Evolutionary conservation across 441 rosid species (phyloP).

Genomic region (Iberis amara): DNA sequence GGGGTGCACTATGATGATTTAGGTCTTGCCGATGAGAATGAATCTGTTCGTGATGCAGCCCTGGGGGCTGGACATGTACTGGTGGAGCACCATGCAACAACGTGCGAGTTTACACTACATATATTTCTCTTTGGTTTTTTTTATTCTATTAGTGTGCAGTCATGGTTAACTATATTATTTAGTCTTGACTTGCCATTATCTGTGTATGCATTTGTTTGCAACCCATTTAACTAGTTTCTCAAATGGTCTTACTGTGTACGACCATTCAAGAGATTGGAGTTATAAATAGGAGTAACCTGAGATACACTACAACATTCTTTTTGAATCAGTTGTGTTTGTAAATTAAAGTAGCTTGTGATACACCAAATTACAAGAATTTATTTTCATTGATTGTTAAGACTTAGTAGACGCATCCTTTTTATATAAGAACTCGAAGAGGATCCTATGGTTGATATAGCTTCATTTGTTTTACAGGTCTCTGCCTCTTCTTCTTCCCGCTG

Average conservation of each 20-base stretch:
- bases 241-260: neutral
- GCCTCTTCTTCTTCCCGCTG: conserved; percentile 99
- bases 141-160: neutral
- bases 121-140: conserved; percentile 19
- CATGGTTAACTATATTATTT: neutral
- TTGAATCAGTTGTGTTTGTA: conserved; percentile 1
- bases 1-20: conserved; percentile 15
- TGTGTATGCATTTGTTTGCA: conserved; percentile 1
- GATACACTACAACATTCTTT: neutral
- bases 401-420: neutral
- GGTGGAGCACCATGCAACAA: conserved; percentile 98
- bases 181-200: neutral
- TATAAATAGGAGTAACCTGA: neutral
- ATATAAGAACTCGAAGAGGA: neutral
- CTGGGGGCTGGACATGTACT: conserved; percentile 98
- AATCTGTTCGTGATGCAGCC: conserved; percentile 99
- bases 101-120: conserved; percentile 43
- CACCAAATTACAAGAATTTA: neutral
- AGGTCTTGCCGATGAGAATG: conserved; percentile 99
- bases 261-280: neutral
- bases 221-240: conserved; percentile 13
- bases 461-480: conserved; percentile 59
- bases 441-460: neutral
- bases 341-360: conserved; percentile 3
- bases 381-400: neutral